Evolutionary conservation across 1,284 basidiomycete species (phyloP), one percentile per base, ranked within the genome.

Genomic region (Phylloboletellus chloephorus): DNA sequence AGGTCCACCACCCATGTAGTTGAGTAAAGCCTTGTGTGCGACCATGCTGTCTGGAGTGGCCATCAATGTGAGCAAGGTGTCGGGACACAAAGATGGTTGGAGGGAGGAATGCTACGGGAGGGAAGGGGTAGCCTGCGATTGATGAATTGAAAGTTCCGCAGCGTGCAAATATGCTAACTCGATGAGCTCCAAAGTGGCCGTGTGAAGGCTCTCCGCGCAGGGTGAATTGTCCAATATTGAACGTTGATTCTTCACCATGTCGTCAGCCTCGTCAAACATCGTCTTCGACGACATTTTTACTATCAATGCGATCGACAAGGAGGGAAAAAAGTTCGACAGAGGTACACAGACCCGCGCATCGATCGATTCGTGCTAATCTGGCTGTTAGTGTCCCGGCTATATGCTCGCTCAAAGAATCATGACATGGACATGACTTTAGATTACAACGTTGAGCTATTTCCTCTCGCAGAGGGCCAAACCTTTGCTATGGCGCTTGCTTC

Each of bases 251-350:
- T n/a, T n/a, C n/a, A 37, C 24, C 37, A 88, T 87, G 83, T 65
- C 82, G 16, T 66, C 78, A 5, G 68, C 73, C 24, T 68, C 79
- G 22, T 86, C 86, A 2, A 85, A 76, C 57, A 76, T 90, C 51
- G 74, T 94, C 43, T 94, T 96, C 60, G 85, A 92, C 56, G 92
- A 95, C 64, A 81, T 91, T 22, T 95, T 96, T 67, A 84, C 78
- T 6, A 84, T 94, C 46, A 76, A 76, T 51, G 82, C 69, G 20
- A 88, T 95, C 37, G 88, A 96, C 71, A 82, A 82, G 60, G 91
- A 95, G 60, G 95, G 96, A 41, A 96, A 89, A 71, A 97, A 95
- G 66, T 97, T 96, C 54, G 94, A 97, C 66, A 73, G 94, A 82
- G 94, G 94, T 94, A 48, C 34, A 73, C 57, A 24, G 26, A 44